Evolutionary conservation across 768 basidiomycete species (phyloP), one percentile per base, ranked within the genome.

Genomic region (Mycena amicta): DNA sequence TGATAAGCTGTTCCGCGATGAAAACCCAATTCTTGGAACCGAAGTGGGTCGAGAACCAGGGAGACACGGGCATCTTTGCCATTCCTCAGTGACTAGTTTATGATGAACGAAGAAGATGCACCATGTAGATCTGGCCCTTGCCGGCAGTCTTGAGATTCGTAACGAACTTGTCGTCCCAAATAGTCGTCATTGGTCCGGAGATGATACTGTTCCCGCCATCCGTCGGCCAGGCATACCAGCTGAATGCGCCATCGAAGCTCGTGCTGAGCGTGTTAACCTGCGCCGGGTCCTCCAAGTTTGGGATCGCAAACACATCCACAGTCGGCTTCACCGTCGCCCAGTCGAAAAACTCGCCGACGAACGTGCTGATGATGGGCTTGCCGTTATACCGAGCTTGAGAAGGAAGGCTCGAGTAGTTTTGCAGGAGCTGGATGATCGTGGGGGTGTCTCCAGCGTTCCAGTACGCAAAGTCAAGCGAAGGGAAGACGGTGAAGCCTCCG

Each of bases 281-380:
- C 40, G 53, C 50, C 15, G 67, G 67, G 52, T 71, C 69, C 12
- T 69, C 61, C 43, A 70, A 63, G 45, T 45, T 68, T 22, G 67
- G 69, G 56, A 69, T 65, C 22, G 70, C 69, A 11, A 67, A 67
- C 8, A 69, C 64, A 50, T 62, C 5, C 27, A 59, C 45, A 5
- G 37, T 49, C 28, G 61, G 47, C 53, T 59, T 58, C 46, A 58
- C 56, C 26, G 55, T 49, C 28, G 43, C 31, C 61, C 61, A 83
- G 18, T 70, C 71, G 64, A 81, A 83, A 59, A 69, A 71, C 39
- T 81, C 79, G 51, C 74, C 81, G 55, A 71, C 71, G 64, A 80
- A 81, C 3, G 80, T 78, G 12, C 77, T 77, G 3, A 77, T 74
- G 57, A 80, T 72, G 3, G 71, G 68, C 47, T 72, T 71, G 33